Percentiles rank a stretch among this genome's conserved stretches.
These are phyloP conservation scores for Akanthomyces lecanii DNA, from an alignment of 2,329 filamentous ascomycete species.

Conservation along the genomic window DNA sequence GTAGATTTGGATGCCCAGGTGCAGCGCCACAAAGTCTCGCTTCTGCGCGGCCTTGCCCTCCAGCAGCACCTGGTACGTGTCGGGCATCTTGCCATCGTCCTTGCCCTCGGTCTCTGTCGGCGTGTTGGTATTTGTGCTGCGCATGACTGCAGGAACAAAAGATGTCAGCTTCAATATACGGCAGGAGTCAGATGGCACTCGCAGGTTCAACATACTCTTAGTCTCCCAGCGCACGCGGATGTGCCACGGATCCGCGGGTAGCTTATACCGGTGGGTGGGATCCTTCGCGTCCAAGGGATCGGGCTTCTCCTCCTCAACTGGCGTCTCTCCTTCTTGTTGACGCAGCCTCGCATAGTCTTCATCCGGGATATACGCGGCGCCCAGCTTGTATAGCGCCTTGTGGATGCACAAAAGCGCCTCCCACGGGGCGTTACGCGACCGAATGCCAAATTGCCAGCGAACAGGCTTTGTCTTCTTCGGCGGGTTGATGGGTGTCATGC, in stretches of 20 bases:
- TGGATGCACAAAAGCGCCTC: slow-evolving; percentile 95
- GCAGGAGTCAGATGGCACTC: not conserved
- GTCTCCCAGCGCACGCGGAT: slow-evolving; percentile 88
- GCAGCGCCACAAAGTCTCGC: slow-evolving; percentile 76
- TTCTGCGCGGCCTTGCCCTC: slow-evolving; percentile 39
- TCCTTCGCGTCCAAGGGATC: slow-evolving; percentile 42
- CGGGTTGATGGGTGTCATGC: slow-evolving; percentile 59
- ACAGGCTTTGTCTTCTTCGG: slow-evolving; percentile 73
- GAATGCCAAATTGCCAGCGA: slow-evolving; percentile 97
- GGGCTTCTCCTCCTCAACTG: slow-evolving; percentile 34
- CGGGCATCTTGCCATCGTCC: slow-evolving; percentile 25
- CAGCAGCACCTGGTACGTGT: slow-evolving; percentile 36
- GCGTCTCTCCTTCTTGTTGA: slow-evolving; percentile 33
- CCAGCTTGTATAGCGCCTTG: slow-evolving; percentile 81
- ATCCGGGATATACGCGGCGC: slow-evolving; percentile 78
- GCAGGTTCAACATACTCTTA: slow-evolving; percentile 57
- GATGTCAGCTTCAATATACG: not conserved
- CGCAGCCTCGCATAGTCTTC: slow-evolving; percentile 46
- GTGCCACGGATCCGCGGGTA: slow-evolving; percentile 94
- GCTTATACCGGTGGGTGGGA: slow-evolving; percentile 62
- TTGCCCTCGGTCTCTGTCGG: slow-evolving; percentile 16
- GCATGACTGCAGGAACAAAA: slow-evolving; percentile 31
- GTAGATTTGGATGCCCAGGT: slow-evolving; percentile 94
- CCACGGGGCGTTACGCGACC: slow-evolving; percentile 87
- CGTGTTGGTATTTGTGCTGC: slow-evolving; percentile 29